Evolutionary conservation across 108 stramenopile species (phyloP).

Genomic region (Cyclotella atomus): DNA sequence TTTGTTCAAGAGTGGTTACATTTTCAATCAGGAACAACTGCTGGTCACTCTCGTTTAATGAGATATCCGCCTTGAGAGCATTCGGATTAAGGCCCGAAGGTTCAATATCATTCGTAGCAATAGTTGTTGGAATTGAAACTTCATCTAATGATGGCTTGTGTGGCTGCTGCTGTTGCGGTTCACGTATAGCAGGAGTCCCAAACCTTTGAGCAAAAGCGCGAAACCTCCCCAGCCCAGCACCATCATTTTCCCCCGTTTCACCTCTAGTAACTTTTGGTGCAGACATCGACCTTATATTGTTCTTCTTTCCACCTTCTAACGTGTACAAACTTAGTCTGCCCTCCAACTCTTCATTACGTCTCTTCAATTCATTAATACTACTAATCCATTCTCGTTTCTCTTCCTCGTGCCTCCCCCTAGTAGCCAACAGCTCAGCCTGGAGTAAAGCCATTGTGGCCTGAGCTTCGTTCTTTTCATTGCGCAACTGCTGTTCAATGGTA

Average conservation of each 20-base stretch:
- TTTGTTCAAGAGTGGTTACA: slow-evolving; percentile 41
- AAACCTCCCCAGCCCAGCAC: slow-evolving; percentile 11
- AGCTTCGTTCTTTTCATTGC: slow-evolving; percentile 24
- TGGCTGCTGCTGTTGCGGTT: background rate
- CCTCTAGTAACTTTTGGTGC: background rate
- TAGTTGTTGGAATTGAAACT: background rate
- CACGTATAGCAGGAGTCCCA: slow-evolving; percentile 24
- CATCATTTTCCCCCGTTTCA: slow-evolving; percentile 12
- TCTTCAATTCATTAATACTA: slow-evolving; percentile 23
- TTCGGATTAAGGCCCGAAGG: background rate
- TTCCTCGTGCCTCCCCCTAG: slow-evolving; percentile 48
- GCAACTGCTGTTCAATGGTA: slow-evolving; percentile 23
- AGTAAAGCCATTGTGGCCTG: slow-evolving; percentile 29
- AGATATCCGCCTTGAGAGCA: background rate
- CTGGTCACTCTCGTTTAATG: background rate
- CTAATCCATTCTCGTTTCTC: slow-evolving; percentile 38
- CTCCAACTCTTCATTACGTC: slow-evolving; percentile 46
- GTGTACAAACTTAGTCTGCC: slow-evolving; percentile 26
- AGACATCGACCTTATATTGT: slow-evolving; percentile 12
- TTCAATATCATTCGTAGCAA: background rate
- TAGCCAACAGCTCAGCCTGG: slow-evolving; percentile 30
- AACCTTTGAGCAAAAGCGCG: slow-evolving; percentile 38
- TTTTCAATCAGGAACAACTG: background rate
- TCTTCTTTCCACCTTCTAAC: slow-evolving; percentile 13
- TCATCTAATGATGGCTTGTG: slow-evolving; percentile 1